Percentiles rank a stretch among this genome's conserved stretches.
phyloP scores from a whole-genome alignment of 2,329 filamentous ascomycete species.

The Pseudofabraea citricarpa region DNA sequence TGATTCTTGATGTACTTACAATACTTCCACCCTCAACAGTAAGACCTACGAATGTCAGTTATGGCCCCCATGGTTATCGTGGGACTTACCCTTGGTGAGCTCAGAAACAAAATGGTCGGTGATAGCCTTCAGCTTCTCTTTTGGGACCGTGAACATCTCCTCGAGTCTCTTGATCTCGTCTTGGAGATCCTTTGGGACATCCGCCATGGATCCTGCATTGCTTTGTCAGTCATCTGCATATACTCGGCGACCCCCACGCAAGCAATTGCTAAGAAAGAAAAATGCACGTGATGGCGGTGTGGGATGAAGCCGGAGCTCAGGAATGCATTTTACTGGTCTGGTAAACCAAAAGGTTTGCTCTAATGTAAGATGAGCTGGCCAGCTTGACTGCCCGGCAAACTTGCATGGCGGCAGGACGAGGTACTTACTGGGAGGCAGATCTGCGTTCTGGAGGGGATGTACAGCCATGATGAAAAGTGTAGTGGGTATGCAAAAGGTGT shows the following conservation, averaged over 20 bases:
- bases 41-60: too few relatives aligned
- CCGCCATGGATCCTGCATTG: conserved; percentile 74
- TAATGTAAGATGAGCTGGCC: too few relatives aligned
- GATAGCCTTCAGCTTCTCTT: conserved; percentile 80
- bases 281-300: conserved; percentile 21
- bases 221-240: conserved; percentile 12
- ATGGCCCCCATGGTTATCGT: too few relatives aligned
- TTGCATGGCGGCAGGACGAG: too few relatives aligned
- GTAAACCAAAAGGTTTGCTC: too few relatives aligned
- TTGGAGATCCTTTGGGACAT: conserved; percentile 81
- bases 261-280: background rate
- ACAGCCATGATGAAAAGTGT: background rate
- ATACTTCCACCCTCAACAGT: conserved; percentile 88
- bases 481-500: background rate
- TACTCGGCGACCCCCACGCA: background rate
- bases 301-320: too few relatives aligned
- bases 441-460: background rate
- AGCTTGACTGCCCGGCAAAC: too few relatives aligned
- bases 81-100: conserved; percentile 69
- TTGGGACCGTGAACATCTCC: conserved; percentile 74
- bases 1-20: too few relatives aligned
- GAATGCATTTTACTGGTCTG: too few relatives aligned
- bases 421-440: background rate
- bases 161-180: conserved; percentile 80
- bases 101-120: conserved; percentile 86